Evolutionary conservation across 495 filamentous ascomycete species (phyloP).

Genomic region (Choiromyces venosus): DNA sequence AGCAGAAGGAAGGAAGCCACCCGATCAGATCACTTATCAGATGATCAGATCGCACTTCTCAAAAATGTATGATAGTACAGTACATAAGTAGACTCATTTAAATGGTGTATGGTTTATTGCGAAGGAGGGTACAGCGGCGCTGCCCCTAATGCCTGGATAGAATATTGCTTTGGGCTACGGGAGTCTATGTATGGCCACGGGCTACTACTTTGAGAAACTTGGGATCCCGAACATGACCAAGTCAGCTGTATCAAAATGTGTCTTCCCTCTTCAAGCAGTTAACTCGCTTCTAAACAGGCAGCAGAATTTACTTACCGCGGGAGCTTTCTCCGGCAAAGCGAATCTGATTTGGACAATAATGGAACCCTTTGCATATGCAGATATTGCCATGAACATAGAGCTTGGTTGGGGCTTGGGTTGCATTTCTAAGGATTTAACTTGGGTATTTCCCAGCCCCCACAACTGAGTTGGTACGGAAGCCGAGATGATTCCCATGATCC

Average conservation of each 20-base stretch:
- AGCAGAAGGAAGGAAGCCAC: too few relatives aligned
- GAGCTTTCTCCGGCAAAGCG: neutral
- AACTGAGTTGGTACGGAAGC: neutral
- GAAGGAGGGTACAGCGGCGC: neutral
- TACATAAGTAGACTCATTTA: too few relatives aligned
- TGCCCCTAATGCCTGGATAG: neutral
- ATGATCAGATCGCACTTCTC: too few relatives aligned
- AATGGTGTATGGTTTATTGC: neutral
- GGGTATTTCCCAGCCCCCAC: neutral
- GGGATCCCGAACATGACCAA: neutral
- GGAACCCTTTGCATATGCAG: neutral
- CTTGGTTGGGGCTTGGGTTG: neutral
- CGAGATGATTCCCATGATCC: neutral
- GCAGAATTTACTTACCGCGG: neutral
- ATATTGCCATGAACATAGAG: neutral
- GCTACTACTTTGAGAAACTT: neutral
- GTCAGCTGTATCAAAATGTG: neutral
- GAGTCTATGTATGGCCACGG: neutral
- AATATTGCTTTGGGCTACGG: neutral
- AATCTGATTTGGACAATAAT: neutral
- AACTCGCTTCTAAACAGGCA: neutral
- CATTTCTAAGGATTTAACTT: neutral
- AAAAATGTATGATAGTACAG: too few relatives aligned
- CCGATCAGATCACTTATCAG: too few relatives aligned
- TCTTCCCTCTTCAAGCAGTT: neutral